These are phyloP conservation scores for Naegleria lovaniensis DNA, from an alignment of 208 protist species.

Conservation along the genomic window DNA sequence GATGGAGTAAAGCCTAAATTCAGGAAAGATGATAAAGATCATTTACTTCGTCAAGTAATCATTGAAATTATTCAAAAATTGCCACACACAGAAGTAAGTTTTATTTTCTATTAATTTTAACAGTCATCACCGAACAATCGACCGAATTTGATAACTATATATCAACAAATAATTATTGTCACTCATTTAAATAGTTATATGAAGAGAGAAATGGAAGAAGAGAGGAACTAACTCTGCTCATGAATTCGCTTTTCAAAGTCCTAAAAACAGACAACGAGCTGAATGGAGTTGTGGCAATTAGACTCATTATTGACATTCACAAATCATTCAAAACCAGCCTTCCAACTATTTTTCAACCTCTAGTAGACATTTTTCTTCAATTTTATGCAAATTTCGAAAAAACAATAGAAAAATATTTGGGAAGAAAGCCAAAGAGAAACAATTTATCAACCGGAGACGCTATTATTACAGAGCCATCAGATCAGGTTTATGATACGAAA, in stretches of 20 bases:
- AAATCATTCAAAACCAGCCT: background rate
- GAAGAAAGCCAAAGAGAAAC: background rate
- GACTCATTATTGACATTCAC: constrained; percentile 26
- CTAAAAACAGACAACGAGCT: constrained; percentile 20
- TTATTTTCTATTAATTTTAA: background rate
- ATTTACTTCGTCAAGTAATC: background rate
- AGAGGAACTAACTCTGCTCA: background rate
- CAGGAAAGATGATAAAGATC: background rate
- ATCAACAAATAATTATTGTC: background rate
- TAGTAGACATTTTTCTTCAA: background rate
- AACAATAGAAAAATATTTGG: background rate
- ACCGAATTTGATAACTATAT: background rate
- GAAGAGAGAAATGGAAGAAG: background rate
- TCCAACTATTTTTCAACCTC: background rate
- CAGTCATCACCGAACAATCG: background rate
- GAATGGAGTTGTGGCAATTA: background rate
- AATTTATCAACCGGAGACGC: background rate
- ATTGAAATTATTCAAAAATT: constrained; percentile 27
- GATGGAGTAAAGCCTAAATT: background rate
- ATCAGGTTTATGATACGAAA: background rate
- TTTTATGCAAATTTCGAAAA: background rate
- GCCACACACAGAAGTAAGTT: constrained; percentile 5
- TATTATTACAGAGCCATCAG: background rate
- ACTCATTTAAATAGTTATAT: background rate
- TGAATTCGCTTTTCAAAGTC: background rate